Conservation (phyloP, 192 early-diverging fungal genomes). For the Coemansia sp. region DNA sequence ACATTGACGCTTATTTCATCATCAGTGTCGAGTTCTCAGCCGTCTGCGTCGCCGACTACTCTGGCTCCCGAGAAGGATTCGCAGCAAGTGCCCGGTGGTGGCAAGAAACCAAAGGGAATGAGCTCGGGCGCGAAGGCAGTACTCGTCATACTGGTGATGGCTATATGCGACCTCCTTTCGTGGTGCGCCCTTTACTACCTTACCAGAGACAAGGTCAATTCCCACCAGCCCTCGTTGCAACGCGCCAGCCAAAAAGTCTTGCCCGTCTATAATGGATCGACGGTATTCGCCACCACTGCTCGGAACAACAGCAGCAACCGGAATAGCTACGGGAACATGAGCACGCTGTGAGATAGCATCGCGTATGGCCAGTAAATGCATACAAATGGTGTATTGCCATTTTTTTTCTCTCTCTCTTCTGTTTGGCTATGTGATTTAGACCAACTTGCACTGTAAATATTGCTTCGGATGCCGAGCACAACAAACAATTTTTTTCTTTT, state of each 20-base stretch:
- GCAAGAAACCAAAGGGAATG: too few species aligned
- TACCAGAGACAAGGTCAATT: slow-evolving; percentile 6
- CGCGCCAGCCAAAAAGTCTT: neutral
- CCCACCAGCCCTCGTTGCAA: neutral
- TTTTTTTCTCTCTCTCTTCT: too few species aligned
- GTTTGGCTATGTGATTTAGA: too few species aligned
- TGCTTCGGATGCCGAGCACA: too few species aligned
- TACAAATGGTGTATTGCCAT: too few species aligned
- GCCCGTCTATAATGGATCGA: neutral
- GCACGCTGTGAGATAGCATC: slow-evolving; percentile 5
- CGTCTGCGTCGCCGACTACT: neutral
- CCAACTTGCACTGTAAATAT: too few species aligned
- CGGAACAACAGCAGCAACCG: neutral
- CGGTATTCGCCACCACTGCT: neutral
- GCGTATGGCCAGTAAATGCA: too few species aligned
- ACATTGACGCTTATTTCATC: neutral
- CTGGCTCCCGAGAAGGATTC: neutral
- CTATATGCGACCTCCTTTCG: slow-evolving; percentile 24
- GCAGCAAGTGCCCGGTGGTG: neutral
- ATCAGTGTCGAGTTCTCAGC: neutral
- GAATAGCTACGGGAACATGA: neutral
- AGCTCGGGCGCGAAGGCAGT: slow-evolving; percentile 9
- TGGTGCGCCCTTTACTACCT: slow-evolving; percentile 28
- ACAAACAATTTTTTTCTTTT: too few species aligned
- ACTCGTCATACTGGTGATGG: slow-evolving; percentile 7